Percentiles rank a stretch among this genome's conserved stretches.
Conservation (phyloP, 2,329 filamentous ascomycete species). For the Claviceps maximensis region DNA sequence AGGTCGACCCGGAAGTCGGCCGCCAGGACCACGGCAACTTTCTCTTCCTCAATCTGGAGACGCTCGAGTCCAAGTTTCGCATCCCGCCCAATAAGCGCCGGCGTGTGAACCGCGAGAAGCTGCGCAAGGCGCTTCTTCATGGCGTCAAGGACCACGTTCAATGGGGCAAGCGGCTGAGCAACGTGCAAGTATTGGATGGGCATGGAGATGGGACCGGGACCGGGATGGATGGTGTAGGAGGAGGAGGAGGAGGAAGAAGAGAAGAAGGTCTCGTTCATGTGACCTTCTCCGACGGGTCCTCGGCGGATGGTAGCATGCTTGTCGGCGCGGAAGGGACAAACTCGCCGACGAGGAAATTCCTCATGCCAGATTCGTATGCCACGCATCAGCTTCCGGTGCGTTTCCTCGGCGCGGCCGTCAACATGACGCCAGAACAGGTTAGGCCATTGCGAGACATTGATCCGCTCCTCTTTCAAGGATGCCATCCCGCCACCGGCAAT, state of each 20-base stretch:
- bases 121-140: constrained; percentile 18
- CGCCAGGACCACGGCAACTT: constrained; percentile 25
- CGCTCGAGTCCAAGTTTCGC: constrained; percentile 23
- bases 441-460: constrained; percentile 32
- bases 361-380: constrained; percentile 18
- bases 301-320: constrained; percentile 19
- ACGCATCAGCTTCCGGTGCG: constrained; percentile 23
- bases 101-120: constrained; percentile 23
- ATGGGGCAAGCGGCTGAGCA: constrained; percentile 19
- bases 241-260: not conserved
- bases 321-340: constrained; percentile 28
- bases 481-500: constrained; percentile 34
- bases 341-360: constrained; percentile 21
- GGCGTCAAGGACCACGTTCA: constrained; percentile 17
- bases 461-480: constrained; percentile 40
- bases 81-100: constrained; percentile 24
- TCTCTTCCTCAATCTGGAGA: constrained; percentile 27
- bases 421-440: constrained; percentile 25
- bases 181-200: constrained; percentile 11
- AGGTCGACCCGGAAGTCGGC: constrained; percentile 24
- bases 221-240: not conserved
- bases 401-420: constrained; percentile 23
- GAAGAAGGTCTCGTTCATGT: constrained; percentile 11
- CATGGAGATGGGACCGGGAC: constrained; percentile 7
- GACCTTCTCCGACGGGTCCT: constrained; percentile 20